Base-by-base conservation (phyloP, 2,329 filamentous ascomycete genomes). In the Elsinoe ampelina region DNA sequence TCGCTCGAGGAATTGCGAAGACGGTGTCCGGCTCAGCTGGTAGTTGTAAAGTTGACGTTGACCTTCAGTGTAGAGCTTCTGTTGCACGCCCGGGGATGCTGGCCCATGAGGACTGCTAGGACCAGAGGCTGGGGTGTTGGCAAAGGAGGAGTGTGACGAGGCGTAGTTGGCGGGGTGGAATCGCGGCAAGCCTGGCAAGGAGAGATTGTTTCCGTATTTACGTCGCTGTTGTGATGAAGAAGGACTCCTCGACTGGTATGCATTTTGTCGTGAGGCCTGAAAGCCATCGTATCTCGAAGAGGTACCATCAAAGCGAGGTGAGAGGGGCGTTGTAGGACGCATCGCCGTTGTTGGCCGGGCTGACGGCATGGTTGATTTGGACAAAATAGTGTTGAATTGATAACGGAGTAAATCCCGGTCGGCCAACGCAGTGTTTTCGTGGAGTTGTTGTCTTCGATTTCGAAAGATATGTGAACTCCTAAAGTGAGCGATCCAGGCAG, bases 101-200 rank as follows among this genome's bases (percentile, higher is more conserved):
- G 75, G 73, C 6, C 71, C 66, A 39, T 73, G 71, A 6, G 73
- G 72, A 43, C 71, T 72, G 61, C 67, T 70, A 26, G 68, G 63
- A 34, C 67, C 69, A 8, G 70, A 70, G 59, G 67, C 61, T 13
- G 72, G 69, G 2, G 72, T 71, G 35, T 60, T 67, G 52, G 66
- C 65, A 11, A 63, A 58, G 54, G 71, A 75, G 51, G 63, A 68
- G 52, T 68, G 63, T 15, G 61, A 58, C 3, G 65, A 68, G 8
- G 73, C 71, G 63, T 73, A 79, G 65, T 78, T 78, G 60, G 76
- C 75, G 5, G 77, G 77, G 59, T 79, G 77, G 68, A 77, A 79
- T 58, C 75, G 72, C 43, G 76, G 77, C 39, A 79, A 68, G 1
- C 72, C 72, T n/a, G 75, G 74, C 12, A 79, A 66, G 57, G 73